Conservation (phyloP, 208 protist genomes). For the Sergeia podlipaevii region DNA sequence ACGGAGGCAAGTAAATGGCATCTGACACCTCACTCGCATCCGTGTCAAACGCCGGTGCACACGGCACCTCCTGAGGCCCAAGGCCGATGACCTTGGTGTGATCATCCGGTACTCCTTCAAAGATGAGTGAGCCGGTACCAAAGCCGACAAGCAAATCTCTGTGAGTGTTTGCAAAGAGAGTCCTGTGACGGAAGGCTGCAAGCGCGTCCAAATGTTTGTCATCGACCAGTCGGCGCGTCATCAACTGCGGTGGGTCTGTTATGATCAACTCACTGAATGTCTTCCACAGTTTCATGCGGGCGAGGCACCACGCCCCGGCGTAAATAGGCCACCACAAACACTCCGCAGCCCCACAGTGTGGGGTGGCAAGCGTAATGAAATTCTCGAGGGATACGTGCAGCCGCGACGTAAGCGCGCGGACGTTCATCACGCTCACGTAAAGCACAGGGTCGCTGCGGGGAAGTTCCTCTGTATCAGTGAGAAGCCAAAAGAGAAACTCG, state of each 20-base stretch:
- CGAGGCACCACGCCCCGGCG: conserved; percentile 37
- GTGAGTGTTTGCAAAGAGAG: conserved; percentile 65
- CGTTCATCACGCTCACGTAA: conserved; percentile 10
- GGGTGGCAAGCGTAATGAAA: conserved; percentile 59
- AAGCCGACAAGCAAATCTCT: conserved; percentile 74
- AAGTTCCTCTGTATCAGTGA: conserved; percentile 21
- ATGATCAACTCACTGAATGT: conserved; percentile 54
- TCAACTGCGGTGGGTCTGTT: conserved; percentile 24
- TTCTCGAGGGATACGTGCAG: conserved; percentile 44
- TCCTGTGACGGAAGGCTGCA: conserved; percentile 44
- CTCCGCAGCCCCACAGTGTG: conserved; percentile 56
- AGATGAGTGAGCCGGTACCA: conserved; percentile 55
- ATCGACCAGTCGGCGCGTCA: conserved; percentile 41
- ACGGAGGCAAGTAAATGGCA: conserved; percentile 30
- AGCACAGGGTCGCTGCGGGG: conserved; percentile 10
- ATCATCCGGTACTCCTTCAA: conserved; percentile 29
- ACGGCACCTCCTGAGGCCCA: conserved; percentile 9
- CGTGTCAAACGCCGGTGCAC: conserved; percentile 41
- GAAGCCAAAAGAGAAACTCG: conserved; percentile 55
- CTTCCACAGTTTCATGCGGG: conserved; percentile 23
- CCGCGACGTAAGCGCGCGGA: conserved; percentile 21
- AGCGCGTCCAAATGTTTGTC: conserved; percentile 38
- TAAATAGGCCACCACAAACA: conserved; percentile 47
- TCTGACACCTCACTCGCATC: conserved; percentile 30
- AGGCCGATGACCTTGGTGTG: conserved; percentile 32